Evolutionary conservation across 805 yeast species (phyloP), one percentile per base, ranked within the genome.

Genomic region (Candida maltosa): DNA sequence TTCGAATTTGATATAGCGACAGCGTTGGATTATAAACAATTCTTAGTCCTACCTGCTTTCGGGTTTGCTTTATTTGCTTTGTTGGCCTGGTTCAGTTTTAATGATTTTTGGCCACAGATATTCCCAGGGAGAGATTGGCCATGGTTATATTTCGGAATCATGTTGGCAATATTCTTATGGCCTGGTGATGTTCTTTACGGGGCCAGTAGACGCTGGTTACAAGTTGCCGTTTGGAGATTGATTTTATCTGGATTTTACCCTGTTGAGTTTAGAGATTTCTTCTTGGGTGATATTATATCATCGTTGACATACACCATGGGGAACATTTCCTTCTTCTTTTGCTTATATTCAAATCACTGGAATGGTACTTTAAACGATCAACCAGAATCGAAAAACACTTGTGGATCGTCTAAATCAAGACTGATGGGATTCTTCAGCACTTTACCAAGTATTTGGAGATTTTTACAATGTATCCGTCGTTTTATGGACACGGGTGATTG

Each of bases 261-360:
- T 0, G 97, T 93, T 35, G 97, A 91, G 60, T 93, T 93, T 54
- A 73, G 89, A 38, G 98, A 93, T 59, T 91, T 93, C 68, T 87
- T 87, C 55, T 44, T 91, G 31, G 98, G 97, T 15, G 98, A 93
- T 58, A 80, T 93, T 20, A 66, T 91, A 34, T 85, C 95, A 58
- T 84, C 95, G 19, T 67, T 93, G 49, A 85, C 96, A 1, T 93
- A 93, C 60, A 75, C 96, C 0, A 66, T 87, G 65, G 84, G 96
- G 4, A 91, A 89, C 46, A 61, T 86, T 29, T 83, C 94, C 1
- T 76, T 88, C 57, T 88, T 87, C 61, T 80, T 87, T 47, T 93
- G 98, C 55, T 64, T 87, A 16, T 89, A 87, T 54, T 73, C 80
- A 1, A 72, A 78, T 1, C 75, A 80, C 31, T 87, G 95, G 94